Evolutionary conservation across 768 basidiomycete species (phyloP), one percentile per base, ranked within the genome.

Genomic region (Collybia sordida): DNA sequence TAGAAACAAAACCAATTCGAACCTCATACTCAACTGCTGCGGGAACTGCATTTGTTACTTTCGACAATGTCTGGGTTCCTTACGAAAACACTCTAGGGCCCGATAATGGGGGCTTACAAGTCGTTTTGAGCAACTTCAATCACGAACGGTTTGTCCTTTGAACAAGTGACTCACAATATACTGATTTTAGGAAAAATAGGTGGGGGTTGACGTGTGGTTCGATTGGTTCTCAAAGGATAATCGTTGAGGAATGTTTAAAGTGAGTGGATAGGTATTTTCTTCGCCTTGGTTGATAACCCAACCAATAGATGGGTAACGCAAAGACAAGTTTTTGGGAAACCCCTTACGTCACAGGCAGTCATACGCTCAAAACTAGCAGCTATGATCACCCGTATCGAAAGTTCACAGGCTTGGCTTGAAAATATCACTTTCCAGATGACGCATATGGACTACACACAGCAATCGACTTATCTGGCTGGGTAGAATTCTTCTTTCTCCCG

Each of bases 321-420:
- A 62, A 83, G 95, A 43, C 86, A 90, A 61, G 93, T 90, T 8
- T 95, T 95, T 57, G 94, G 93, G 40, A 93, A 89, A 66, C 90
- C 86, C 1, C 72, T 95, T 37, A 78, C 78, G 53, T 81, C 86
- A 3, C 88, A 93, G 62, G 81, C 93, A 1, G 88, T 97, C 53
- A 88, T 98, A 56, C 84, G 95, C 17, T 72, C 81, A 37, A 96
- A 93, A 74, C 71, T 98, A 44, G 93, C 93, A 1, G 74, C 64
- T 3, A 98, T 98, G 90, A 93, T 96, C 43, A 79, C 90, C 19
- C 82, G 89, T 42, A 75, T 71, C 24, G 78, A 80, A 57, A 73
- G 75, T 42, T 73, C 72, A 0, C 89, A 91, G 64, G 75, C 71
- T 34, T 91, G 88, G 89, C 70, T 93, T 15, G 91, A 94, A 71